Percentiles rank a stretch among this genome's conserved stretches.
phyloP scores from a whole-genome alignment of 1,284 basidiomycete species.

The Phlebopus sp. region DNA sequence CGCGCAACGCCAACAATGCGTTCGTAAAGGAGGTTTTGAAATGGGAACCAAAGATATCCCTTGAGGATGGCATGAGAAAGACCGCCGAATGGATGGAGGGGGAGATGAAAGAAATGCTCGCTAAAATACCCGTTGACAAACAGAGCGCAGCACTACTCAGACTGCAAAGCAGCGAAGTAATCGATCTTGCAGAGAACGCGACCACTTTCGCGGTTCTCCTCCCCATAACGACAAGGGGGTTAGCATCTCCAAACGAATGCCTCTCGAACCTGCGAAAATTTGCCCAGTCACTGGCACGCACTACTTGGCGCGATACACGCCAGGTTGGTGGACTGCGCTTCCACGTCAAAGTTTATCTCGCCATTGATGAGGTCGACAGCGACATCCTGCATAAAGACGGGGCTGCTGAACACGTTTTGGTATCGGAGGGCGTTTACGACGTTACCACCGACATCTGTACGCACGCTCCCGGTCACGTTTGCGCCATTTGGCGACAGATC shows the following conservation, averaged over 20 bases:
- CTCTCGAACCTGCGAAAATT: conserved; percentile 42
- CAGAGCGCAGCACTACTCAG: conserved; percentile 16
- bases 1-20: conserved; percentile 53
- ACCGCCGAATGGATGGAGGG: conserved; percentile 47
- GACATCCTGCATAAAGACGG: conserved; percentile 39
- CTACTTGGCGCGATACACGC: conserved; percentile 46
- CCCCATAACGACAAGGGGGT: conserved; percentile 54
- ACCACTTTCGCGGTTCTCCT: conserved; percentile 52
- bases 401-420: conserved; percentile 37
- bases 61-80: conserved; percentile 45
- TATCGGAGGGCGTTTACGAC: conserved; percentile 35
- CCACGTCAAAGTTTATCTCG: conserved; percentile 46
- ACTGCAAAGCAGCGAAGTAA: conserved; percentile 34
- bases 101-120: conserved; percentile 33
- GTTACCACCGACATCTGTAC: conserved; percentile 37
- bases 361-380: conserved; percentile 51
- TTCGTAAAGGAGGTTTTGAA: conserved; percentile 31
- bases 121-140: conserved; percentile 6
- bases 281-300: conserved; percentile 41
- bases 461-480: conserved; percentile 47
- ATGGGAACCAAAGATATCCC: conserved; percentile 42
- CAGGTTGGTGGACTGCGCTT: conserved; percentile 34
- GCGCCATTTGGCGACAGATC: conserved; percentile 51
- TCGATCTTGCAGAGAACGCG: conserved; percentile 36
- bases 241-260: conserved; percentile 34